phyloP scores from a whole-genome alignment of 164 flowering plant genomes.

The Nymphaea thermarum region DNA sequence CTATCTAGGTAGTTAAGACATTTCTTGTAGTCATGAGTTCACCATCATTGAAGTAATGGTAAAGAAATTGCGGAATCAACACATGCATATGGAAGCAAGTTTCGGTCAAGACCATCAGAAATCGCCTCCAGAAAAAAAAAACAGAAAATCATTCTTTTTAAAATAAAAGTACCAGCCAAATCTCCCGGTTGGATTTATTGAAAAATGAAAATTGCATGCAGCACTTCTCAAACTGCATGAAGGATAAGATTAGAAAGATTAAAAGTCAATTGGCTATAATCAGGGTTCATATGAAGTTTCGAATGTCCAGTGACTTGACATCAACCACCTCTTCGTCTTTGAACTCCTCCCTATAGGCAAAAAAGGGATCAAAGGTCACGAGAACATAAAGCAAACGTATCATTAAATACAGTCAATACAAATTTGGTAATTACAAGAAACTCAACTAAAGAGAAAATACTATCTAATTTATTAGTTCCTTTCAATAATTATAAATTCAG shows the following conservation, averaged over 20 bases:
- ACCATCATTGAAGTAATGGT: neutral
- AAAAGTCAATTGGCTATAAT: neutral
- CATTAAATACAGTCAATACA: neutral
- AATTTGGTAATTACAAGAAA: too few relatives aligned
- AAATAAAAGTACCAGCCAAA: neutral
- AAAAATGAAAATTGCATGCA: too few relatives aligned
- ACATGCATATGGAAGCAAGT: neutral
- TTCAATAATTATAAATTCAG: too few relatives aligned
- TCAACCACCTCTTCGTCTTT: conserved; percentile 70
- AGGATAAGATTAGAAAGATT: neutral
- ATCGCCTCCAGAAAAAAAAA: neutral
- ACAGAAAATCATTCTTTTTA: neutral
- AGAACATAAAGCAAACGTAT: neutral
- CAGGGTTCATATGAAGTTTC: conserved; percentile 57
- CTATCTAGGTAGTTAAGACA: too few relatives aligned
- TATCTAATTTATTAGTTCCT: too few relatives aligned
- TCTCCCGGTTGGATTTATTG: neutral
- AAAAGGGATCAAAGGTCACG: neutral
- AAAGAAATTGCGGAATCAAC: neutral
- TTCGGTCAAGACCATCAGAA: neutral
- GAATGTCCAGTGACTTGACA: conserved; percentile 75
- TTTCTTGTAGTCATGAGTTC: neutral
- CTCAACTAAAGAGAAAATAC: too few relatives aligned
- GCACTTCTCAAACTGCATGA: too few relatives aligned
- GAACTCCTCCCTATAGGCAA: conserved; percentile 74